Evolutionary conservation across 2,329 filamentous ascomycete species (phyloP).

Genomic region (Diaporthe humulicola): DNA sequence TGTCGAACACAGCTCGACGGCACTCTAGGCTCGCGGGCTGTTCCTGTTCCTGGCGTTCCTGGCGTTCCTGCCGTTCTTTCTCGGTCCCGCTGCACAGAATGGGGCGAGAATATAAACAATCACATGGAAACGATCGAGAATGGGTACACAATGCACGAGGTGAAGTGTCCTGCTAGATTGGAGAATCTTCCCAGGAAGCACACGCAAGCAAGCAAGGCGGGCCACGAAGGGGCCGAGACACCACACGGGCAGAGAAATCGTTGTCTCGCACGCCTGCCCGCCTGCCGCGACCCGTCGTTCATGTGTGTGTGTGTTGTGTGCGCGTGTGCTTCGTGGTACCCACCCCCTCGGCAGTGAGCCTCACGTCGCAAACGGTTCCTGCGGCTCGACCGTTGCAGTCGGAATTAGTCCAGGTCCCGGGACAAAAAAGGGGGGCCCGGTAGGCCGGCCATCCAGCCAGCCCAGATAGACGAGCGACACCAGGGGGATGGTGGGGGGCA

Average conservation of each 20-base stretch:
- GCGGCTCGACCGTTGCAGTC: neutral
- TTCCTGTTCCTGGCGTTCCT: no score
- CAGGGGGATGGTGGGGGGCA: neutral
- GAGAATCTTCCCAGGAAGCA: neutral
- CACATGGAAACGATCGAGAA: neutral
- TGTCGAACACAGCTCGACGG: neutral
- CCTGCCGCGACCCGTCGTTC: conserved; percentile 7
- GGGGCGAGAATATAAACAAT: neutral
- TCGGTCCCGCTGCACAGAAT: neutral
- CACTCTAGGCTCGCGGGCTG: neutral
- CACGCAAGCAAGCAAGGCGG: neutral
- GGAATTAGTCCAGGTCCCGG: neutral
- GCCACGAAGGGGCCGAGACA: neutral
- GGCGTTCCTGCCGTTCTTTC: neutral
- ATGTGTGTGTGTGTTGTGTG: neutral
- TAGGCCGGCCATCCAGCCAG: neutral
- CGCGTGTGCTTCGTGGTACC: conserved; percentile 2
- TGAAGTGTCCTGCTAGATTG: neutral
- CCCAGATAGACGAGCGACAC: no score
- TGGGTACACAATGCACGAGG: neutral
- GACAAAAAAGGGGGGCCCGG: neutral
- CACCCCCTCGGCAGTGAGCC: neutral
- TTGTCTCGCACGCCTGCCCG: neutral
- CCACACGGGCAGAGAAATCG: neutral
- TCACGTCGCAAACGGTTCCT: conserved; percentile 28